Conservation (phyloP, 2,329 filamentous ascomycete species). For the Claviceps quebecensis region DNA sequence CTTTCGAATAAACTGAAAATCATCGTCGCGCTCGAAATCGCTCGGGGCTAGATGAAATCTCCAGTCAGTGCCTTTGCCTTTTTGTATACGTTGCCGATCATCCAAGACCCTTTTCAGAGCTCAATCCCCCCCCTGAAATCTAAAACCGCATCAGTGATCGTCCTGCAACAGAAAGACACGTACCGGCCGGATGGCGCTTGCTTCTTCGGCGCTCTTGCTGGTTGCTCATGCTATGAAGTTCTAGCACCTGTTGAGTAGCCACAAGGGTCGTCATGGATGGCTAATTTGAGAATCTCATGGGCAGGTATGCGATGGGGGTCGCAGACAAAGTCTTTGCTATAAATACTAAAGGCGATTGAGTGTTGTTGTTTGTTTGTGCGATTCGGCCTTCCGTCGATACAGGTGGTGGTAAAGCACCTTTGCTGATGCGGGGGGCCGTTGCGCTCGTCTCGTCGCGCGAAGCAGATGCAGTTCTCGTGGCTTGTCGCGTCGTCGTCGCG, state of each 20-base stretch:
- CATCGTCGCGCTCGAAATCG: conserved; percentile 59
- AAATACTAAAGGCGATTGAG: neutral
- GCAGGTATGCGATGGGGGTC: neutral
- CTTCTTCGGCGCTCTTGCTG: conserved; percentile 47
- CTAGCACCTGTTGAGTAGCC: conserved; percentile 47
- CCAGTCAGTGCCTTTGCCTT: neutral
- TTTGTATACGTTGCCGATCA: neutral
- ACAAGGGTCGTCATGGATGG: conserved; percentile 60
- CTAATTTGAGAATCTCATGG: conserved; percentile 14
- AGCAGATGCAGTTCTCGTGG: too few species aligned
- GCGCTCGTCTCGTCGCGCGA: conserved; percentile 4
- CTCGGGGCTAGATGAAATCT: conserved; percentile 18
- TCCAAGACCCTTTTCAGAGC: neutral
- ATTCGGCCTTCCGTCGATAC: neutral
- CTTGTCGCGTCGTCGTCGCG: conserved; percentile 2
- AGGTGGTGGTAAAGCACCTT: conserved; percentile 6
- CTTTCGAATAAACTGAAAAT: conserved; percentile 60
- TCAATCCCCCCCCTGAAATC: neutral
- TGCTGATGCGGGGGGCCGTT: neutral
- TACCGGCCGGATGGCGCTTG: conserved; percentile 47
- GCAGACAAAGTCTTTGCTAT: neutral
- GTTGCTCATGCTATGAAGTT: conserved; percentile 57
- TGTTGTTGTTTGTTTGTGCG: neutral
- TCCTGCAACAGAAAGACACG: conserved; percentile 14
- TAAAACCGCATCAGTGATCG: too few species aligned